These are phyloP conservation scores for Symbiodinium natans DNA, from an alignment of 73 alveolate species.

Conservation along the genomic window DNA sequence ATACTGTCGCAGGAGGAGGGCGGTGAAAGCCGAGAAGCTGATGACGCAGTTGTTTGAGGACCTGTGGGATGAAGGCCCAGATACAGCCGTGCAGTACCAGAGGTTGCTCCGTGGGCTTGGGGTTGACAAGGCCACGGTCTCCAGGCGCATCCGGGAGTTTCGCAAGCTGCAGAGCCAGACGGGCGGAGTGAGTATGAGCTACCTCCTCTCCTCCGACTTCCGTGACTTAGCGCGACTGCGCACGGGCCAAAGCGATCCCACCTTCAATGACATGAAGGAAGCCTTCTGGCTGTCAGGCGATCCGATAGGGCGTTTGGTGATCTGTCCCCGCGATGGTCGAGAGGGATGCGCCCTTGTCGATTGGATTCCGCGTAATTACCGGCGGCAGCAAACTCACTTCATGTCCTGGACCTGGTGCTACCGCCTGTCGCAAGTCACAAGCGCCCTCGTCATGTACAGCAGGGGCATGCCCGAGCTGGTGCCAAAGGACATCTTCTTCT, in stretches of 20 bases:
- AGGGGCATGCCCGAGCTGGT: background rate
- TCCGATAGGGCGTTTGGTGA: background rate
- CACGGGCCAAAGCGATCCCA: background rate
- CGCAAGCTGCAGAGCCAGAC: background rate
- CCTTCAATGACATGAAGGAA: background rate
- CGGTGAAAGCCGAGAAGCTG: background rate
- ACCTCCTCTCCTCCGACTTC: background rate
- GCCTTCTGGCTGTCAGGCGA: background rate
- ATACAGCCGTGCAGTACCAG: background rate
- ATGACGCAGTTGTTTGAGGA: background rate
- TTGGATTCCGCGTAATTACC: background rate
- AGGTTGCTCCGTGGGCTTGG: background rate
- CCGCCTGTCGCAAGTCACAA: background rate
- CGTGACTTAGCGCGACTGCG: background rate
- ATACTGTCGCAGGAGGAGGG: background rate
- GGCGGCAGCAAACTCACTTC: background rate
- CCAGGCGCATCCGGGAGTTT: background rate
- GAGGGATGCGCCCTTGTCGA: background rate
- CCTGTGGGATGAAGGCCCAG: background rate
- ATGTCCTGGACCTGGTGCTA: background rate
- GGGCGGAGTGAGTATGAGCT: background rate
- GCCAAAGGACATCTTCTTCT: background rate
- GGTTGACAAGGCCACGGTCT: background rate
- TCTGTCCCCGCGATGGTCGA: background rate
- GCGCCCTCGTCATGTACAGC: background rate